Base-by-base conservation (phyloP, 495 filamentous ascomycete species). In the Aspergillus saccharolyticus region DNA sequence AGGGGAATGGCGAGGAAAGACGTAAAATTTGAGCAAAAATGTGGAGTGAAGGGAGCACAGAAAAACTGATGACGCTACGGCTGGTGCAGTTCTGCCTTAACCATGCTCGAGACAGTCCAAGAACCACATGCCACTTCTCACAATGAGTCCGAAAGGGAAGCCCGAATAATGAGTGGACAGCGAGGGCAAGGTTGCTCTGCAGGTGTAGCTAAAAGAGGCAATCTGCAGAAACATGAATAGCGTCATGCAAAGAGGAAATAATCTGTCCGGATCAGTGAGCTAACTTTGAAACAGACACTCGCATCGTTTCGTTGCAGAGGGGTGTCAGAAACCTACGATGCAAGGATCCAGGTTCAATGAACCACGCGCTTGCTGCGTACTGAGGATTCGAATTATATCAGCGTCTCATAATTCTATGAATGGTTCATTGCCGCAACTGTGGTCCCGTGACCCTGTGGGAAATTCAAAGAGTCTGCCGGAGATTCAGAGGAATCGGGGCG, bases 1-100 rank as follows among this genome's bases (percentile, higher is more conserved):
- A 42, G 44, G 52, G 55, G 42, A 55, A 50, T 51, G 45, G 52
- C 51, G 51, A 28, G 44, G 33, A 21, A 43, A 24, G 15, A 12
- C 50, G 28, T 16, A 44, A 30, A 17, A n/a, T n/a, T 39, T 17
- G 33, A 39, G 33, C 33, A 39, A 15, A n/a, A n/a, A n/a, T n/a
- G n/a, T n/a, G n/a, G n/a, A n/a, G n/a, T n/a, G n/a, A n/a, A 30
- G 22, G 28, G 17, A 33, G 8, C 6, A 16, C 7, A 3, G 14
- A 6, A 17, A 15, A n/a, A 50, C 8, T 1, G 22, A 28, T 50
- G 28, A 50, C n/a, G 15, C 47, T 50, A 30, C 28, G 20, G 21
- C 22, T 50, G 22, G 28, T 50, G 47, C n/a, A 16, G 22, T 18
- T 18, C 19, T 47, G 19, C 44, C 22, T 47, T 47, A 22, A 47